phyloP scores from a whole-genome alignment of 768 basidiomycete species.

The Tricholoma bakamatsutake region DNA sequence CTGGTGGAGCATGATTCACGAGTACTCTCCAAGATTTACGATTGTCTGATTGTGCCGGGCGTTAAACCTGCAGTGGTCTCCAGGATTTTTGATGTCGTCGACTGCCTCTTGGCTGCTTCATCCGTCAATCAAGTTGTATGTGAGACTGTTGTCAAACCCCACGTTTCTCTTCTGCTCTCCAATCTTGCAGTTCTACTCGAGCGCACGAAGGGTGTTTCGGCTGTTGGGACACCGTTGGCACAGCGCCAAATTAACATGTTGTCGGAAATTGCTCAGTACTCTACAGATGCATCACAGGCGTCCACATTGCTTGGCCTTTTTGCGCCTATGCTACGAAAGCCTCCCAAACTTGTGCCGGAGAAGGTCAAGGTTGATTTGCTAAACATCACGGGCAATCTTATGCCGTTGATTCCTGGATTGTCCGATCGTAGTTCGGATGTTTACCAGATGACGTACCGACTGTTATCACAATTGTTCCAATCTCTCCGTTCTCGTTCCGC shows the following conservation, averaged over 20 bases:
- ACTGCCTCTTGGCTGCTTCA: conserved; percentile 56
- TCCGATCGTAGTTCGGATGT: conserved; percentile 34
- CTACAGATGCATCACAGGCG: conserved; percentile 66
- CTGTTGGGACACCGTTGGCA: conserved; percentile 56
- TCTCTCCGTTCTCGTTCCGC: conserved; percentile 65
- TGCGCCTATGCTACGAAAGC: conserved; percentile 72
- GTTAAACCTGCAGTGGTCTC: conserved; percentile 84
- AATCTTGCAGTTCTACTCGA: conserved; percentile 69
- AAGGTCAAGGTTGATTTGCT: conserved; percentile 81
- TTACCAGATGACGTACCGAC: conserved; percentile 49
- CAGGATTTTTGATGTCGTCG: conserved; percentile 81
- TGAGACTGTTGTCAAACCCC: conserved; percentile 56
- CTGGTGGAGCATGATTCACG: conserved; percentile 65
- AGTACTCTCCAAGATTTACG: conserved; percentile 73
- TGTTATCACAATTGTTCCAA: conserved; percentile 77
- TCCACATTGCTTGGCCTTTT: conserved; percentile 67
- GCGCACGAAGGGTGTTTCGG: conserved; percentile 43
- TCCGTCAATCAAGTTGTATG: conserved; percentile 43
- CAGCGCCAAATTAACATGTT: conserved; percentile 82
- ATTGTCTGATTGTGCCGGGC: conserved; percentile 73
- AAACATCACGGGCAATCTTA: conserved; percentile 58
- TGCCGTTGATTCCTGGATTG: conserved; percentile 64
- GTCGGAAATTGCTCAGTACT: conserved; percentile 71
- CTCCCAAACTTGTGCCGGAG: conserved; percentile 73
- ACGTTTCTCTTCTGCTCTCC: conserved; percentile 63